Evolutionary conservation across 176 grass and related monocot genomes (phyloP).

Genomic region (Elymus sibiricus): DNA sequence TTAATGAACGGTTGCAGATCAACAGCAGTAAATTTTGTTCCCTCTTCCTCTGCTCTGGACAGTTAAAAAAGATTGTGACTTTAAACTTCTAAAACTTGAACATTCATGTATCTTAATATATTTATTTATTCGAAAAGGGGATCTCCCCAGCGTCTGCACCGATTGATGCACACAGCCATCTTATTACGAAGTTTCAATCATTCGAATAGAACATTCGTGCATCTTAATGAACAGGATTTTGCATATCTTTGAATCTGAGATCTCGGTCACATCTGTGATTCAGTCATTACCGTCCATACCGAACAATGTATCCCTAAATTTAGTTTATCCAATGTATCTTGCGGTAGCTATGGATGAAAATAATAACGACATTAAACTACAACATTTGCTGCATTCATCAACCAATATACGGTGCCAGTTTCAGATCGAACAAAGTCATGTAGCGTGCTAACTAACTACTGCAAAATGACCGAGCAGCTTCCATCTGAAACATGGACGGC

Average conservation of each 20-base stretch:
- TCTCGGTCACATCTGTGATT: background rate
- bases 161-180: no score
- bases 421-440: background rate
- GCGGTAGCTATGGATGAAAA: background rate
- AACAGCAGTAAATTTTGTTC: constrained; percentile 56
- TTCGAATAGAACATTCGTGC: no score
- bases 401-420: background rate
- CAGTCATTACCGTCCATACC: background rate
- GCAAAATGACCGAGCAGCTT: background rate
- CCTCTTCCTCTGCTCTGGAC: constrained; percentile 88
- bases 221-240: background rate
- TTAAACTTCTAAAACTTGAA: background rate
- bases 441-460: background rate
- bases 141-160: no score
- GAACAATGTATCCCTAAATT: background rate
- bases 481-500: background rate
- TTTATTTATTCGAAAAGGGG: no score
- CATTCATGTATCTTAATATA: background rate
- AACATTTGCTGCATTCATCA: background rate
- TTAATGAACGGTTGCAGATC: constrained; percentile 79
- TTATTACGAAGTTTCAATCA: no score
- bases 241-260: background rate
- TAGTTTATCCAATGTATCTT: background rate
- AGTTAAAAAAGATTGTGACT: background rate
- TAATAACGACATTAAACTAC: background rate